Evolutionary conservation across 176 grass and related monocot species (phyloP).

Genomic region (Raddia distichophylla): DNA sequence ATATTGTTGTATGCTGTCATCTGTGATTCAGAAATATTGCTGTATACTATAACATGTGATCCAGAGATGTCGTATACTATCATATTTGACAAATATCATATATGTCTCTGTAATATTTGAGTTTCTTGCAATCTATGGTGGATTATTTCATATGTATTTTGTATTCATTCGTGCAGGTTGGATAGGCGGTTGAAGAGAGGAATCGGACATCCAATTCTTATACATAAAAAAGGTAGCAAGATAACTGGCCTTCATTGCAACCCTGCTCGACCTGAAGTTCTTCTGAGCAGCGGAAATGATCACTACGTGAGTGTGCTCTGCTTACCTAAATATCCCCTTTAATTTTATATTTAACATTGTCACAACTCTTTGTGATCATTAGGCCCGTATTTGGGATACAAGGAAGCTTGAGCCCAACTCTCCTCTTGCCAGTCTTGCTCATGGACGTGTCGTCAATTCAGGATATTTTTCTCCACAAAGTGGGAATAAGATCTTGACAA

Average conservation of each 20-base stretch:
- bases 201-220: conserved; percentile 68
- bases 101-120: neutral
- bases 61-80: neutral
- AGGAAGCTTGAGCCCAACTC: conserved; percentile 65
- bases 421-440: conserved; percentile 68
- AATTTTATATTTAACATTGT: conserved; percentile 11
- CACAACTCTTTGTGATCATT: conserved; percentile 35
- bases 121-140: neutral
- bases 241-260: conserved; percentile 90
- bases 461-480: conserved; percentile 88
- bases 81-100: conserved; percentile 15
- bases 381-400: conserved; percentile 95
- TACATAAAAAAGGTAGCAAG: conserved; percentile 98
- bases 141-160: conserved; percentile 5
- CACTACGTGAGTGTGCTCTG: conserved; percentile 75
- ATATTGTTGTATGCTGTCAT: conserved; percentile 2
- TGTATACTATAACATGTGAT: neutral
- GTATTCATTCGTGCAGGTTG: conserved; percentile 45
- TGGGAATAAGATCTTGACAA: conserved; percentile 89
- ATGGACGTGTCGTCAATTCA: conserved; percentile 89
- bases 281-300: conserved; percentile 98
- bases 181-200: conserved; percentile 70
- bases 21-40: neutral
- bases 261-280: conserved; percentile 78
- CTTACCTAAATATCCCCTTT: neutral